These are phyloP conservation scores for Kentomonas sorsogonicus DNA, from an alignment of 208 protist species.

Conservation along the genomic window DNA sequence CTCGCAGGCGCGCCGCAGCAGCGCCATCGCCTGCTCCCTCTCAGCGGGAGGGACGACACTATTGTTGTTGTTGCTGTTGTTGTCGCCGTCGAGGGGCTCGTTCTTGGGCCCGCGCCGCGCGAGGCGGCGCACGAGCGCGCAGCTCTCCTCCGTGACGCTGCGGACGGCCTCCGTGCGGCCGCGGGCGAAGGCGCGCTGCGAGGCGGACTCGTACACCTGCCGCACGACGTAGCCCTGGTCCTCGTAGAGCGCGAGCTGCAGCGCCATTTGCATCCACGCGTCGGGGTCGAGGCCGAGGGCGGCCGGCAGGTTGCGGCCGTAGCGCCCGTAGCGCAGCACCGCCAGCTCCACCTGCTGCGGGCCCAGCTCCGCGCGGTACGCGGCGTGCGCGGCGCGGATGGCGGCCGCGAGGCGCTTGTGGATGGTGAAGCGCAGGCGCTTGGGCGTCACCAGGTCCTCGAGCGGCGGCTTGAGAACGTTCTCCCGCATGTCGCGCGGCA, in stretches of 20 bases:
- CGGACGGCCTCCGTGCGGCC: slow-evolving; percentile 82
- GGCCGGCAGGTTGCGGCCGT: slow-evolving; percentile 42
- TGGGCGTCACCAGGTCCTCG: slow-evolving; percentile 23
- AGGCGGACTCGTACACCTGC: slow-evolving; percentile 69
- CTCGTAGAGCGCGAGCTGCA: slow-evolving; percentile 80
- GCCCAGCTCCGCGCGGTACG: slow-evolving; percentile 29
- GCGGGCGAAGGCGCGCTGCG: slow-evolving; percentile 51
- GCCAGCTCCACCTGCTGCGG: slow-evolving; percentile 51
- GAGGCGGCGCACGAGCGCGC: slow-evolving; percentile 54
- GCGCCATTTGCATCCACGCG: slow-evolving; percentile 78
- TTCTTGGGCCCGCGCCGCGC: slow-evolving; percentile 4
- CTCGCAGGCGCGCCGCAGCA: slow-evolving; percentile 54
- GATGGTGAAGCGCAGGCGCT: slow-evolving; percentile 60
- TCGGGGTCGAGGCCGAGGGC: slow-evolving; percentile 41
- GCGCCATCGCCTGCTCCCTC: slow-evolving; percentile 20
- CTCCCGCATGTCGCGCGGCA: slow-evolving; percentile 23
- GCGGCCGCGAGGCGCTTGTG: slow-evolving; percentile 37
- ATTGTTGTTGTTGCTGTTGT: too few relatives aligned
- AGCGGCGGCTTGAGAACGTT: slow-evolving; percentile 16
- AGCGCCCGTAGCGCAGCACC: slow-evolving; percentile 41
- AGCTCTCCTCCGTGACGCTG: slow-evolving; percentile 39
- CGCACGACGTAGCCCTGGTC: slow-evolving; percentile 44
- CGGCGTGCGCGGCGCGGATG: slow-evolving; percentile 37
- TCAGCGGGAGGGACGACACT: too few relatives aligned
- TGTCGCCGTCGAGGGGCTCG: slow-evolving; percentile 4